Conservation (phyloP, 1,284 basidiomycete species). For the Termitomyces sp. region DNA sequence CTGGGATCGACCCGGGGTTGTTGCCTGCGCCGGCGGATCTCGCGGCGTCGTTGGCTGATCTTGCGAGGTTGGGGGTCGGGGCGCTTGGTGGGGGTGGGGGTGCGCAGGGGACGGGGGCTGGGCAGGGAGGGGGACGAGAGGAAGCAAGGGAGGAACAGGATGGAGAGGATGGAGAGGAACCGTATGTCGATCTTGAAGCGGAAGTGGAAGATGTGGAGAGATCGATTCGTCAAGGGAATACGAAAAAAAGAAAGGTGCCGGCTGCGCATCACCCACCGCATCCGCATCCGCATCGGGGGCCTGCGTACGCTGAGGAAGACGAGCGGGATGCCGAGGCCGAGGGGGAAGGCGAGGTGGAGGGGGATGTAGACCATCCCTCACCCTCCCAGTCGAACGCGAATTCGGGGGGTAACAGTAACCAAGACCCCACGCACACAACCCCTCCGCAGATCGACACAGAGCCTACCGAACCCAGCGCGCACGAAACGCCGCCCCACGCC, state of each 20-base stretch:
- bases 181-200: too few species aligned
- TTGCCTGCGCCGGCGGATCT: background rate
- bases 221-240: slow-evolving; percentile 70
- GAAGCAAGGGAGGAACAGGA: slow-evolving; percentile 39
- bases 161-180: slow-evolving; percentile 48
- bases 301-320: too few species aligned
- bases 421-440: too few species aligned
- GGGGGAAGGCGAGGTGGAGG: background rate
- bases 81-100: background rate
- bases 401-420: too few species aligned
- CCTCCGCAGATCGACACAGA: too few species aligned
- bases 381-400: too few species aligned
- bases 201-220: slow-evolving; percentile 51
- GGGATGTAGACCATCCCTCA: too few species aligned
- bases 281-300: background rate
- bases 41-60: background rate
- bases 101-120: background rate
- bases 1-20: slow-evolving; percentile 1
- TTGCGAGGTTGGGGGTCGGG: background rate
- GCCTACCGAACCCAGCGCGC: too few species aligned
- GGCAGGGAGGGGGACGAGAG: background rate
- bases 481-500: too few species aligned
- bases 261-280: slow-evolving; percentile 17
- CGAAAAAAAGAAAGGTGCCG: slow-evolving; percentile 81
- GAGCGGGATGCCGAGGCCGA: background rate